phyloP scores from a whole-genome alignment of 1,139 yeast genomes.

The Lodderomyces pseudojiufengensis region DNA sequence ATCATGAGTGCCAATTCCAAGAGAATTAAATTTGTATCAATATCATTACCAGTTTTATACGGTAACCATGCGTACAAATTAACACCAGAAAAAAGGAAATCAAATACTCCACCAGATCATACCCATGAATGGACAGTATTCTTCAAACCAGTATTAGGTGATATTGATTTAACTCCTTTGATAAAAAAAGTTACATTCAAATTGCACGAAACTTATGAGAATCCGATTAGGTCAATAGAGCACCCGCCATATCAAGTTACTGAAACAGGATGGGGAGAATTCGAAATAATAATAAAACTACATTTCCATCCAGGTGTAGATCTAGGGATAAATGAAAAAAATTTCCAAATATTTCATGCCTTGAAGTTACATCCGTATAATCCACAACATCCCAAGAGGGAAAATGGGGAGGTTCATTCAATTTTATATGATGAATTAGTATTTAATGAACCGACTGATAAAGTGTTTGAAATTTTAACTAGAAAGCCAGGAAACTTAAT shows the following conservation, averaged over 20 bases:
- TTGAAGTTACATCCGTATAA: slow-evolving; percentile 88
- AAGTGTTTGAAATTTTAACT: slow-evolving; percentile 74
- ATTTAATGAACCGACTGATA: slow-evolving; percentile 93
- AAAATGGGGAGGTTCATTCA: slow-evolving; percentile 54
- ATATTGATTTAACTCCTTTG: slow-evolving; percentile 71
- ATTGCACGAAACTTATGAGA: slow-evolving; percentile 89
- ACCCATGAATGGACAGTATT: slow-evolving; percentile 97
- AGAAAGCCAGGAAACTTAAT: slow-evolving; percentile 69
- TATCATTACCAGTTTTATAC: slow-evolving; percentile 79
- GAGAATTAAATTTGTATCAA: slow-evolving; percentile 63
- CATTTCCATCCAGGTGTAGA: slow-evolving; percentile 79
- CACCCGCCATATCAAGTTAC: slow-evolving; percentile 91
- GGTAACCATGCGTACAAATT: slow-evolving; percentile 84
- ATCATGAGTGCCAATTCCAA: slow-evolving; percentile 18
- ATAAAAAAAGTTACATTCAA: slow-evolving; percentile 91
- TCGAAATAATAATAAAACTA: slow-evolving; percentile 84
- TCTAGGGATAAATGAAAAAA: slow-evolving; percentile 69
- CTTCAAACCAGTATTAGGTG: slow-evolving; percentile 76
- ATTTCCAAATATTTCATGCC: slow-evolving; percentile 81
- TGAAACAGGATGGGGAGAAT: slow-evolving; percentile 99
- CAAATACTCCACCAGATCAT: slow-evolving; percentile 80
- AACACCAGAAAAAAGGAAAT: slow-evolving; percentile 56
- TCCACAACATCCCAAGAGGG: slow-evolving; percentile 37
- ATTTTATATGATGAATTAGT: slow-evolving; percentile 86
- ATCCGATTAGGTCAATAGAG: slow-evolving; percentile 79